A percentile compares a stretch with the other conserved stretches of the same genome.
phyloP scores from a whole-genome alignment of 352 stramenopile species.

The Phytophthora macrochlamydospora region DNA sequence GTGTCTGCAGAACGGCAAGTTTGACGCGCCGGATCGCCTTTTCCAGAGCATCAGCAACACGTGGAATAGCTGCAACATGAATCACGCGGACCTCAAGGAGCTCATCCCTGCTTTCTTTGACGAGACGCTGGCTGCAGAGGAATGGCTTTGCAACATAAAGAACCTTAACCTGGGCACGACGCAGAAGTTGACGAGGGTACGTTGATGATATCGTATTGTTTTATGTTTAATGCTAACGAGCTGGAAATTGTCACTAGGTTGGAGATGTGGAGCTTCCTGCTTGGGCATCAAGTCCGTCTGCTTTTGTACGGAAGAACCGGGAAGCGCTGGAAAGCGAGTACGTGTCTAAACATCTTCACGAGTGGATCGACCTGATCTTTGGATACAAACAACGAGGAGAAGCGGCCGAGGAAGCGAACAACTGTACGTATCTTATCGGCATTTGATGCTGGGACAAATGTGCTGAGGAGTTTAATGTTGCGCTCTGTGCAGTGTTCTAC shows the following conservation, averaged over 20 bases:
- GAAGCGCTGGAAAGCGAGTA: conserved; percentile 81
- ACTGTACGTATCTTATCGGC: conserved; percentile 48
- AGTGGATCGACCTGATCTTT: conserved; percentile 90
- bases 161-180: conserved; percentile 96
- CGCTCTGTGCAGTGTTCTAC: conserved; percentile 76
- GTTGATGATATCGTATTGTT: conserved; percentile 2
- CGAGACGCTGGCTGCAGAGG: conserved; percentile 75
- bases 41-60: conserved; percentile 95
- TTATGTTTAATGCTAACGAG: not conserved
- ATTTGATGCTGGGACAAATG: too few relatives aligned
- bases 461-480: not conserved
- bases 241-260: conserved; percentile 48
- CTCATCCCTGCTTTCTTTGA: conserved; percentile 99
- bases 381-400: conserved; percentile 78
- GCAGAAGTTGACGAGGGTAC: conserved; percentile 77
- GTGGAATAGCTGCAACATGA: conserved; percentile 89
- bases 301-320: conserved; percentile 77
- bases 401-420: conserved; percentile 76
- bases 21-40: conserved; percentile 98
- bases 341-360: conserved; percentile 71
- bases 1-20: conserved; percentile 97
- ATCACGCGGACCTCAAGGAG: conserved; percentile 98
- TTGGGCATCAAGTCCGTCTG: conserved; percentile 90
- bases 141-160: conserved; percentile 97
- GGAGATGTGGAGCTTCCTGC: conserved; percentile 95